Evolutionary conservation across 176 grass and related monocot species (phyloP).

Genomic region (Chrysopogon serrulatus): DNA sequence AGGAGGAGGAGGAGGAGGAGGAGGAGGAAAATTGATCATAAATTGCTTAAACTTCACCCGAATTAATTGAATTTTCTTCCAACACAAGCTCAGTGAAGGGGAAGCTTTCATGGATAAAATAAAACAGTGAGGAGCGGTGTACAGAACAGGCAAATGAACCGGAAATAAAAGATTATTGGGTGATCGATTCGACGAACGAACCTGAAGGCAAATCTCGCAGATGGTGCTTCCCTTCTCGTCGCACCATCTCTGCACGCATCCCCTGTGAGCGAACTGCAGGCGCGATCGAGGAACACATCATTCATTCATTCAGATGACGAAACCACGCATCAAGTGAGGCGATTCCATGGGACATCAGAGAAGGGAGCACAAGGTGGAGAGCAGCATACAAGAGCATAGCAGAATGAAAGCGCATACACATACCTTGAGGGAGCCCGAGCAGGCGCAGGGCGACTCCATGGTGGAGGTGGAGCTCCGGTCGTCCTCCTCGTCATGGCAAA

Average conservation of each 20-base stretch:
- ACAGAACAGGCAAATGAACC: neutral
- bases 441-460: constrained; percentile 87
- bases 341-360: no score
- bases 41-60: neutral
- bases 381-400: no score
- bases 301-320: no score
- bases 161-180: neutral
- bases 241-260: constrained; percentile 83
- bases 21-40: neutral
- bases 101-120: neutral
- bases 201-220: constrained; percentile 86
- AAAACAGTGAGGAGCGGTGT: constrained; percentile 11
- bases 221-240: constrained; percentile 71
- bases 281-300: neutral
- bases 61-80: neutral
- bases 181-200: neutral
- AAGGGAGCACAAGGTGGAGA: neutral
- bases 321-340: no score
- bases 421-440: constrained; percentile 85
- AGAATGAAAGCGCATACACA: no score
- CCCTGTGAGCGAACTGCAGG: constrained; percentile 68
- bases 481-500: constrained; percentile 84
- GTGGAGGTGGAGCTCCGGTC: constrained; percentile 1
- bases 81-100: neutral
- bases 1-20: no score